Evolutionary conservation across 2,329 filamentous ascomycete species (phyloP), one percentile per base, ranked within the genome.

Genomic region (Curvularia lunata): DNA sequence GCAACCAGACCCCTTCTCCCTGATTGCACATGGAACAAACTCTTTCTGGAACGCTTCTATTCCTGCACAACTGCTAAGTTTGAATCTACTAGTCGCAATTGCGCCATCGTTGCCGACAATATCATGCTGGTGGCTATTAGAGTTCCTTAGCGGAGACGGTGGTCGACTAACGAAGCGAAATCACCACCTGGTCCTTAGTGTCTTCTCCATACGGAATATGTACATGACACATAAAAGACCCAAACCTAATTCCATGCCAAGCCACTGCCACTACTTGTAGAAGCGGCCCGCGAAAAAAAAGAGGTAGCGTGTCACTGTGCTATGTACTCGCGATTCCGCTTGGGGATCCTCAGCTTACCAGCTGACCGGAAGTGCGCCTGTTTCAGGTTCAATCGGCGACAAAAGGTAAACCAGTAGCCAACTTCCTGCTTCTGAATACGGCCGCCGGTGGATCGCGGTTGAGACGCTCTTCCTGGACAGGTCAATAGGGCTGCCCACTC

Each of bases 141-240:
- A 59, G 57, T 67, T 67, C 52, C 46, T 52, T 64, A 66, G 61
- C 56, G 56, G 59, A 48, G 52, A 40, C 48, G 28, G 42, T 57
- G 46, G 53, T 52, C 56, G 50, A 61, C 59, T 50, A 59, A 53
- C 45, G 51, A 60, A 64, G 59, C 62, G 52, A 65, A 54, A 52
- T 54, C 41, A 58, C 60, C 48, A 48, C 7, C 53, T 41, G 10
- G 45, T 19, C 37, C 40, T 50, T 63, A 61, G 63, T 59, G 53
- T 48, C 46, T 43, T 43, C 49, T 52, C 46, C 40, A 66, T 64
- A 61, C 65, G 63, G 59, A 59, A 65, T 61, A n/a, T n/a, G n/a
- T n/a, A 63, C 67, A 67, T 61, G 62, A 62, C 64, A 58, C 58
- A 50, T 45, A 47, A 47, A 52, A 49, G 43, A 62, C 21, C 56